A percentile compares a stretch with the other conserved stretches of the same genome.
phyloP scores from a whole-genome alignment of 441 rosid genomes.

The Populus trichocarpa region DNA sequence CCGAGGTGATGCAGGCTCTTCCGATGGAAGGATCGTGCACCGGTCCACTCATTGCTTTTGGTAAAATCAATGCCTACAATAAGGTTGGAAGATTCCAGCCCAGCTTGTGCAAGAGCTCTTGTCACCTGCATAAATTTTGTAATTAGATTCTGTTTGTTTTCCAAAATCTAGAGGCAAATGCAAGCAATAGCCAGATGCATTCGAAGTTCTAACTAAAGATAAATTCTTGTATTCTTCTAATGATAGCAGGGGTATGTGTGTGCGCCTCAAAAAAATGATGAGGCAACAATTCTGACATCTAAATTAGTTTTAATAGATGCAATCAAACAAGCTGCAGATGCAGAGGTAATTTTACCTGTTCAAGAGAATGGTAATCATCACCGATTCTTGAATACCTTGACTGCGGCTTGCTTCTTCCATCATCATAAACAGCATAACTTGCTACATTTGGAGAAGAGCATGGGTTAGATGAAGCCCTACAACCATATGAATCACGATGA shows the following conservation, averaged over 20 bases:
- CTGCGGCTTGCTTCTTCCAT: conserved; percentile 18
- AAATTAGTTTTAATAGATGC: neutral
- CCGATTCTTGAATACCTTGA: conserved; percentile 31
- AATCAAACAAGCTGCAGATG: neutral
- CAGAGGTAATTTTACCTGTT: conserved; percentile 20
- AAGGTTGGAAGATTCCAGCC: conserved; percentile 86
- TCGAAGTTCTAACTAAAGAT: neutral
- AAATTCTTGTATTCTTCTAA: neutral
- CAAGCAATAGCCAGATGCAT: neutral
- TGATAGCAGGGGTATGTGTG: neutral
- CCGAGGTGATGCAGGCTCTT: conserved; percentile 59
- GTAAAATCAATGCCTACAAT: conserved; percentile 87
- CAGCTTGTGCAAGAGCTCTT: conserved; percentile 67
- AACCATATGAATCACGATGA: neutral
- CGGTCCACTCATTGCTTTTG: conserved; percentile 93
- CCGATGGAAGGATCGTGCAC: conserved; percentile 52
- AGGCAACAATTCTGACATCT: neutral
- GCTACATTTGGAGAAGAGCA: conserved; percentile 13
- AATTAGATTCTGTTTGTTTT: neutral
- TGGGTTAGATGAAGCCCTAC: conserved; percentile 12
- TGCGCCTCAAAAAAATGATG: neutral
- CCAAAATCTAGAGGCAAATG: neutral
- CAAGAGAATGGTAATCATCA: conserved; percentile 34
- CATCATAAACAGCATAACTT: conserved; percentile 15
- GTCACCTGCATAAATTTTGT: conserved; percentile 46